A percentile compares a stretch with the other conserved stretches of the same genome.
Conservation (phyloP, 257 asterid species). For the Voacanga thouarsii region DNA sequence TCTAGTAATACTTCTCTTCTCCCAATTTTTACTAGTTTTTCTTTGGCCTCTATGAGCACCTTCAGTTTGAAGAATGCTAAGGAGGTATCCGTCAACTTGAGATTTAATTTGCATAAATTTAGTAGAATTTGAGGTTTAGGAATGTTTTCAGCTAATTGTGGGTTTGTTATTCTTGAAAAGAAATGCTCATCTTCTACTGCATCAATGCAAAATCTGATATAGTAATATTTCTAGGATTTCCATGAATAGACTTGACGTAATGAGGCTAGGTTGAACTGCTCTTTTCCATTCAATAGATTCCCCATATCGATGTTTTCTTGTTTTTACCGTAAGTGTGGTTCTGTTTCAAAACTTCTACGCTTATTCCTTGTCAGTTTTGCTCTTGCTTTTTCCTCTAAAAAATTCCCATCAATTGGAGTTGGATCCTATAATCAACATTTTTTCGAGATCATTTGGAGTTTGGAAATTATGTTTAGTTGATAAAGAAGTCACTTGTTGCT, state of each 20-base stretch:
- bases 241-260: background rate
- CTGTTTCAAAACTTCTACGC: too few species aligned
- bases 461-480: background rate
- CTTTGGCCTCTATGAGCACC: background rate
- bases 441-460: background rate
- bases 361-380: too few species aligned
- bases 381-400: too few species aligned
- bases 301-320: background rate
- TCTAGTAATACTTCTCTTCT: background rate
- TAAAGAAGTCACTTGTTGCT: background rate
- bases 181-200: background rate
- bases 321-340: background rate
- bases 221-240: background rate
- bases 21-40: background rate
- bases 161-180: background rate
- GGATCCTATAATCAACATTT: background rate
- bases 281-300: background rate
- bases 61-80: background rate
- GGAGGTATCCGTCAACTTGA: background rate
- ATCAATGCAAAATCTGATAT: background rate
- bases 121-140: background rate
- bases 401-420: background rate
- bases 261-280: background rate
- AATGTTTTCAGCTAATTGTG: background rate
- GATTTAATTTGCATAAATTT: background rate